Evolutionary conservation across 2,329 filamentous ascomycete genomes (phyloP).

Genomic region (Fusarium nurragi): DNA sequence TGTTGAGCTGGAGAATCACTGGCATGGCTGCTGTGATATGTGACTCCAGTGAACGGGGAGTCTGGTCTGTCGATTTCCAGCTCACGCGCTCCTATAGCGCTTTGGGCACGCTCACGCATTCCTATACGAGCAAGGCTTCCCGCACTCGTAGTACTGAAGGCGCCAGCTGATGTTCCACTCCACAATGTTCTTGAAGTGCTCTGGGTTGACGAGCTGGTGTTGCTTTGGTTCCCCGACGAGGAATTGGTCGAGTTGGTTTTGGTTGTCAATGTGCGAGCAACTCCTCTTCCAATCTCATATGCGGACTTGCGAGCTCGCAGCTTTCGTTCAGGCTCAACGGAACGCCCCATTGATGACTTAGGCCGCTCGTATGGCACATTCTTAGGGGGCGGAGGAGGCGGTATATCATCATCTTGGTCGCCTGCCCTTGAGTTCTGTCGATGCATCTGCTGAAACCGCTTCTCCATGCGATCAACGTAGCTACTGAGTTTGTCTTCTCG

Average conservation of each 20-base stretch:
- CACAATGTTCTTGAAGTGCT: constrained; percentile 87
- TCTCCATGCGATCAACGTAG: constrained; percentile 94
- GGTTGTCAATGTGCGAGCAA: constrained; percentile 85
- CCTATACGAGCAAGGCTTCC: constrained; percentile 88
- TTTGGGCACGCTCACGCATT: constrained; percentile 68
- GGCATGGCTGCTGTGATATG: constrained; percentile 89
- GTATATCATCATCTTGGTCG: constrained; percentile 59
- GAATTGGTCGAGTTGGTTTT: constrained; percentile 87
- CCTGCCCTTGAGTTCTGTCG: constrained; percentile 61
- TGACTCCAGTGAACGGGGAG: constrained; percentile 78
- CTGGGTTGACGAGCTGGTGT: constrained; percentile 77
- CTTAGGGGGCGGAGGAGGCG: constrained; percentile 70
- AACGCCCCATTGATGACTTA: constrained; percentile 66
- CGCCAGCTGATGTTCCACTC: constrained; percentile 91
- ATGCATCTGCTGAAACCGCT: constrained; percentile 77
- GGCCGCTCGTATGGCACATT: constrained; percentile 61
- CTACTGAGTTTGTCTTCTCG: constrained; percentile 75
- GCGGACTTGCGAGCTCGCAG: constrained; percentile 76
- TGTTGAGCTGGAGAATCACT: constrained; percentile 62
- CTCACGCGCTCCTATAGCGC: constrained; percentile 70
- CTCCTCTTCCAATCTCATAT: constrained; percentile 76
- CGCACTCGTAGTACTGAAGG: constrained; percentile 93
- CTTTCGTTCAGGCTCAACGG: constrained; percentile 54
- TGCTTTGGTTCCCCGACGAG: constrained; percentile 76
- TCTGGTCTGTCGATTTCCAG: constrained; percentile 65